A percentile compares a stretch with the other conserved stretches of the same genome.
Evolutionary conservation across 1,284 basidiomycete genomes (phyloP).

Genomic region (Meira nashicola): DNA sequence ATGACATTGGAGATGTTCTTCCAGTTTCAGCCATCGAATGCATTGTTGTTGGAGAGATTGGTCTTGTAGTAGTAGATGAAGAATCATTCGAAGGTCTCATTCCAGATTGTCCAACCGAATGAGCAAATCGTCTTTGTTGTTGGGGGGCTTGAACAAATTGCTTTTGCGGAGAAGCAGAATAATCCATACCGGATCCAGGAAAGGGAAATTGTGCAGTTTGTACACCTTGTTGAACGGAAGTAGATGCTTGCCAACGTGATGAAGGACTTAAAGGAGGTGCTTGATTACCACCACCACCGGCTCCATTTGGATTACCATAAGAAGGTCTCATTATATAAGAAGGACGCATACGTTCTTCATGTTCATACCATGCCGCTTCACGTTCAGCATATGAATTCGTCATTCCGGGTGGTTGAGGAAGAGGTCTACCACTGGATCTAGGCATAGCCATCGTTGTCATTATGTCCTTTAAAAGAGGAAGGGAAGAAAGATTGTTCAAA

Average conservation of each 20-base stretch:
- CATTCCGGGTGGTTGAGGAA: conserved; percentile 3
- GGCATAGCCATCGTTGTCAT: not conserved
- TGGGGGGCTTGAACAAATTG: not conserved
- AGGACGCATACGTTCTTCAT: conserved; percentile 40
- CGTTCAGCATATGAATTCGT: not conserved
- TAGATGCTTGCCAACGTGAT: conserved; percentile 9
- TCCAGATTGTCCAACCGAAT: not conserved
- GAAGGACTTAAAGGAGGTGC: conserved; percentile 14
- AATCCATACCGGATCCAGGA: not conserved
- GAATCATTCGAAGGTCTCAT: too few relatives aligned
- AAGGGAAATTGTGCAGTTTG: conserved; percentile 19
- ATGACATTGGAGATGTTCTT: too few relatives aligned
- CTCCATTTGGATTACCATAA: not conserved
- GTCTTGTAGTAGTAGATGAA: not conserved
- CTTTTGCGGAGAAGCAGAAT: conserved; percentile 2
- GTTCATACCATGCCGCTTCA: conserved; percentile 47
- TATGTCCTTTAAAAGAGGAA: too few relatives aligned
- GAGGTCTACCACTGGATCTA: not conserved
- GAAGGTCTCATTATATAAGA: conserved; percentile 33
- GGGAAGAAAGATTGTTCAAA: too few relatives aligned
- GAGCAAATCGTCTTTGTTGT: not conserved
- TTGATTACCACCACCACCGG: too few relatives aligned
- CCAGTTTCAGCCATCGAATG: too few relatives aligned
- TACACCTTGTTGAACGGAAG: not conserved
- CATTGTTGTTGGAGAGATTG: not conserved